Evolutionary conservation across 805 yeast genomes (phyloP).

Genomic region (Trichomonascus vanleenenianus): DNA sequence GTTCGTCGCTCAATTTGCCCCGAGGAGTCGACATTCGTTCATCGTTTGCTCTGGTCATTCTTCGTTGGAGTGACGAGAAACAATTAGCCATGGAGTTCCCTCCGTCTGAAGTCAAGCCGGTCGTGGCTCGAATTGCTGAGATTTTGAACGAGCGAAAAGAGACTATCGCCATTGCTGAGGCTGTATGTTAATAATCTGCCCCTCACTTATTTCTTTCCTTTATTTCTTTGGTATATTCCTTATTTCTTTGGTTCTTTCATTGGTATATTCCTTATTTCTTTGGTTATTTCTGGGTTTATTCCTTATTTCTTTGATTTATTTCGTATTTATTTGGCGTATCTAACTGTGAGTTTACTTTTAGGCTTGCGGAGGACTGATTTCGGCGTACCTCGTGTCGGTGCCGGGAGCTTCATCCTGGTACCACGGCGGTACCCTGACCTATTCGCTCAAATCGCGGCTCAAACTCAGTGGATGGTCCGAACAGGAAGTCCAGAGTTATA

Average conservation of each 20-base stretch:
- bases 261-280: too few relatives aligned
- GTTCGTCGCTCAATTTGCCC: too few relatives aligned
- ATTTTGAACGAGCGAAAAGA: slow-evolving; percentile 45
- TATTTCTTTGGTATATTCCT: too few relatives aligned
- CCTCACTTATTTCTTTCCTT: too few relatives aligned
- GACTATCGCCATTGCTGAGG: slow-evolving; percentile 75
- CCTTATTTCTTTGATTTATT: not conserved
- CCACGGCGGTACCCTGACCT: slow-evolving; percentile 77
- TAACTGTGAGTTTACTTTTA: not conserved
- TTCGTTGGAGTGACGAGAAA: not conserved
- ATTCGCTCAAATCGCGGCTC: slow-evolving; percentile 66
- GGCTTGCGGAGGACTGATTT: slow-evolving; percentile 82
- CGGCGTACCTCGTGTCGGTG: slow-evolving; percentile 71
- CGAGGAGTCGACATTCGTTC: too few relatives aligned
- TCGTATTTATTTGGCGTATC: not conserved
- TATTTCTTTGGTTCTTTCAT: too few relatives aligned
- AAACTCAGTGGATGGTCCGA: slow-evolving; percentile 73
- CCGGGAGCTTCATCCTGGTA: slow-evolving; percentile 83
- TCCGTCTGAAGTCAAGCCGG: slow-evolving; percentile 42
- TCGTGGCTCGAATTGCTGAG: slow-evolving; percentile 52
- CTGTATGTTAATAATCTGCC: too few relatives aligned
- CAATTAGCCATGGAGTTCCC: slow-evolving; percentile 39
- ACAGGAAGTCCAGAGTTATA: slow-evolving; percentile 59
- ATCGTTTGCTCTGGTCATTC: not conserved
- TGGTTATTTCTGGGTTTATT: not conserved